Evolutionary conservation across 208 protist genomes (phyloP), one percentile per base, ranked within the genome.

Genomic region (Trypanosoma caninum): DNA sequence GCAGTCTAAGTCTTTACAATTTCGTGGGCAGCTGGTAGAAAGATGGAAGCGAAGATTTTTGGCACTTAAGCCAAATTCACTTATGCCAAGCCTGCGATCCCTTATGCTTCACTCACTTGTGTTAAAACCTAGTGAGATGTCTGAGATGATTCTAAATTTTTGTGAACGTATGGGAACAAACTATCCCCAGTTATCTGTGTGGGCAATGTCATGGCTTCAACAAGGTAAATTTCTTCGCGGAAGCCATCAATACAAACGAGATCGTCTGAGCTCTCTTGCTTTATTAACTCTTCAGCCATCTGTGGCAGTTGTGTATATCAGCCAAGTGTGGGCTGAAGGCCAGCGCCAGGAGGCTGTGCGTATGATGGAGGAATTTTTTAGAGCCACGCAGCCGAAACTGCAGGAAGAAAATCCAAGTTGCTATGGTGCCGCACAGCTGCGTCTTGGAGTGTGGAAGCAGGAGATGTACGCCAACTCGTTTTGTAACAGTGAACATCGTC

Each of bases 131-230:
- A 65, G 77, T 42, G 84, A 99, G 65, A 94, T 99, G 69, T 81
- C 89, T 4, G 82, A 97, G 22, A 96, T 91, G 74, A 98, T 98
- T 76, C 67, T 99, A 37, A 98, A 99, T 71, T 99, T 96, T 61
- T 93, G 84, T 65, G 80, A 93, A 42, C 71, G 78, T 4, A 82
- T 89, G 64, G 64, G 80, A 31, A 50, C 69, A 23, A 80, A 84
- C 45, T 91, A 94, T 65, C 90, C 90, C 35, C 71, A 84, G 59
- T 75, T 94, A 27, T 80, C 90, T 48, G 74, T 88, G 65, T 96
- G 89, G 87, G 89, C 87, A 3, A 93, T 96, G 80, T 59, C 60
- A 65, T 89, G 82, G 82, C 80, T 96, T 20, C 74, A 80, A 23
- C 59, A 70, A 30, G 79, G 77, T 56, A 54, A 72, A 41, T 78